Evolutionary conservation across 2,329 filamentous ascomycete species (phyloP).

Genomic region (Neofusicoccum laricinum): DNA sequence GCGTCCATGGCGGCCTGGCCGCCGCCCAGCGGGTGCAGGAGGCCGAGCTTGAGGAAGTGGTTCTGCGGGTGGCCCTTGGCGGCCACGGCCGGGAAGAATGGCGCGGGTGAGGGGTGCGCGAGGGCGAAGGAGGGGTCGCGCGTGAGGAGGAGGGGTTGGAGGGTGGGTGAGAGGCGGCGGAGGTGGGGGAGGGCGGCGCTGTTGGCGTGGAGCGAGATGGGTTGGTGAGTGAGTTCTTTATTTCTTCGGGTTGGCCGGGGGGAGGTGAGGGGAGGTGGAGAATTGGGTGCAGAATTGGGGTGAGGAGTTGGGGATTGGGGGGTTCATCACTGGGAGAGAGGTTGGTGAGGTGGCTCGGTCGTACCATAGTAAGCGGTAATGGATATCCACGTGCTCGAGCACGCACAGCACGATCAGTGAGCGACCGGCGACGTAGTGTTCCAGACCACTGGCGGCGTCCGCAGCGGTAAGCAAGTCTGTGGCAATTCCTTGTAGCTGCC

Average conservation of each 20-base stretch:
- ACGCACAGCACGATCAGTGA: constrained; percentile 6
- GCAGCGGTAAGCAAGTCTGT: constrained; percentile 7
- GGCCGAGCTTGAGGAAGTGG: constrained; percentile 39
- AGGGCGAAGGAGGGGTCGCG: background rate
- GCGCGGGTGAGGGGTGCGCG: background rate
- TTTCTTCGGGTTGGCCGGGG: too few relatives aligned
- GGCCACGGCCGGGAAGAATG: background rate
- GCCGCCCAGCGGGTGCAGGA: constrained; percentile 45
- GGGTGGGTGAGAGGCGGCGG: background rate
- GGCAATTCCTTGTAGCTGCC: constrained; percentile 28
- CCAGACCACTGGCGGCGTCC: constrained; percentile 9
- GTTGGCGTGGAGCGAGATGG: background rate
- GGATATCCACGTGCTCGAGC: constrained; percentile 8
- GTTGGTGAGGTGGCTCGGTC: background rate
- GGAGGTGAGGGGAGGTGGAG: background rate
- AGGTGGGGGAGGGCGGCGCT: constrained; percentile 10
- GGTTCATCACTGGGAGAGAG: too few relatives aligned
- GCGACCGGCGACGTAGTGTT: background rate
- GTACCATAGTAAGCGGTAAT: constrained; percentile 11
- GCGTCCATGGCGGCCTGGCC: constrained; percentile 44
- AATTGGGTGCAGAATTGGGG: too few relatives aligned
- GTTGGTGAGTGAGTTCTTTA: background rate
- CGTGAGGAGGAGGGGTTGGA: constrained; percentile 13
- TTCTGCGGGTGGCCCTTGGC: constrained; percentile 24
- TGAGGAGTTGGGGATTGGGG: too few relatives aligned